These are phyloP conservation scores for Blastobotrys ciferrii DNA, from an alignment of 1,139 yeast genomes.

Conservation along the genomic window DNA sequence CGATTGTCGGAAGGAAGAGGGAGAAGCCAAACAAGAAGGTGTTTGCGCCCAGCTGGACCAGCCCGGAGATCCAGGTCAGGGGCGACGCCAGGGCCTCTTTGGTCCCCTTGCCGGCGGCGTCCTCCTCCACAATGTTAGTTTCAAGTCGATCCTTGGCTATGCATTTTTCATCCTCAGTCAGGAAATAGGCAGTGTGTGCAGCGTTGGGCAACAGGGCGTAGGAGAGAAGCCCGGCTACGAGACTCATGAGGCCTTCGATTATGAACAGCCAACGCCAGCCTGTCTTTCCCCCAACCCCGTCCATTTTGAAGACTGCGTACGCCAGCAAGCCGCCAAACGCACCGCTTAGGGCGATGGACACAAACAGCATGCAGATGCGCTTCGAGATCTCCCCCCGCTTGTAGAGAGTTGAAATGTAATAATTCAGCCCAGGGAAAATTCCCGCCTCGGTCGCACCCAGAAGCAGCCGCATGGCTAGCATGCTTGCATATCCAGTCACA, in stretches of 20 bases:
- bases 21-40: conserved; percentile 29
- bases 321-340: conserved; percentile 53
- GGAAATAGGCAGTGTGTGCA: conserved; percentile 50
- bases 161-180: conserved; percentile 62
- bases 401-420: conserved; percentile 29
- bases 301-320: conserved; percentile 37
- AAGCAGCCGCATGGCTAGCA: conserved; percentile 47
- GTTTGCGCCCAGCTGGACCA: conserved; percentile 21
- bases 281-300: conserved; percentile 52
- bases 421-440: conserved; percentile 50
- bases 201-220: conserved; percentile 61
- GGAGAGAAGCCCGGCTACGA: conserved; percentile 47
- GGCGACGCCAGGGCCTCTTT: not conserved
- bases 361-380: conserved; percentile 13
- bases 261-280: conserved; percentile 84
- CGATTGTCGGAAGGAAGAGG: conserved; percentile 36
- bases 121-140: not conserved
- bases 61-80: conserved; percentile 25
- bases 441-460: conserved; percentile 60
- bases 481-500: conserved; percentile 44
- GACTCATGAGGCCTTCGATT: conserved; percentile 64
- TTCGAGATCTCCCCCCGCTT: conserved; percentile 30
- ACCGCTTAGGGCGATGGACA: conserved; percentile 13
- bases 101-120: not conserved
- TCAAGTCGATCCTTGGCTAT: conserved; percentile 58